These are phyloP conservation scores for Trichoderma hamatum DNA, from an alignment of 2,329 filamentous ascomycete genomes.

Conservation along the genomic window DNA sequence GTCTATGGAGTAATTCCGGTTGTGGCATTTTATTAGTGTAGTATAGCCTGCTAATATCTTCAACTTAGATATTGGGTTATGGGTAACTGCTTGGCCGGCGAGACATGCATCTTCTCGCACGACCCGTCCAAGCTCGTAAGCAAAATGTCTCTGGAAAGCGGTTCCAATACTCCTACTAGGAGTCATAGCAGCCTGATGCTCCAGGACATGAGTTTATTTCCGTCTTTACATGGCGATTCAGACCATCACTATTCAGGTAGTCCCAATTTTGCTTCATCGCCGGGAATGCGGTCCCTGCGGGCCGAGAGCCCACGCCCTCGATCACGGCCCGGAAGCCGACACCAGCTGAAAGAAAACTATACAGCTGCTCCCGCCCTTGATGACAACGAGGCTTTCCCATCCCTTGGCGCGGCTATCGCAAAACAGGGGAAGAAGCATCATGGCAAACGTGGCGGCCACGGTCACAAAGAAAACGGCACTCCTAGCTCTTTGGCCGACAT, in stretches of 20 bases:
- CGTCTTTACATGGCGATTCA: conserved; percentile 66
- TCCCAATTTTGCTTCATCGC: conserved; percentile 61
- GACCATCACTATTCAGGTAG: conserved; percentile 62
- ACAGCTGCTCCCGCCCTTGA: conserved; percentile 78
- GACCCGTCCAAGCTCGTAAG: conserved; percentile 86
- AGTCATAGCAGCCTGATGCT: conserved; percentile 73
- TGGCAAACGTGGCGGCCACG: conserved; percentile 80
- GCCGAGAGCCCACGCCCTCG: conserved; percentile 69
- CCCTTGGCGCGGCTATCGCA: conserved; percentile 72
- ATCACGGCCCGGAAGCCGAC: conserved; percentile 83
- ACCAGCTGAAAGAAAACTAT: conserved; percentile 61
- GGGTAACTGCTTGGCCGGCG: conserved; percentile 91
- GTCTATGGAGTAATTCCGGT: conserved; percentile 44
- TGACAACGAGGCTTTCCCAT: conserved; percentile 94
- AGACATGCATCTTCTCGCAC: conserved; percentile 95
- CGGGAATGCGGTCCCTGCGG: conserved; percentile 66
- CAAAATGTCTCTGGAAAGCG: conserved; percentile 73
- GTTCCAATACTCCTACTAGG: conserved; percentile 60
- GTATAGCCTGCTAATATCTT: conserved; percentile 9
- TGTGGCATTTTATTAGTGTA: too few species aligned
- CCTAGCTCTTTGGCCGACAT: conserved; percentile 89
- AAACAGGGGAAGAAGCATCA: conserved; percentile 90
- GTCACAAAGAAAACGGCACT: conserved; percentile 66
- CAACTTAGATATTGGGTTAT: conserved; percentile 85
- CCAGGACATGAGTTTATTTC: conserved; percentile 84